Conservation (phyloP, 495 filamentous ascomycete genomes). For the Elasticomyces elasticus region DNA sequence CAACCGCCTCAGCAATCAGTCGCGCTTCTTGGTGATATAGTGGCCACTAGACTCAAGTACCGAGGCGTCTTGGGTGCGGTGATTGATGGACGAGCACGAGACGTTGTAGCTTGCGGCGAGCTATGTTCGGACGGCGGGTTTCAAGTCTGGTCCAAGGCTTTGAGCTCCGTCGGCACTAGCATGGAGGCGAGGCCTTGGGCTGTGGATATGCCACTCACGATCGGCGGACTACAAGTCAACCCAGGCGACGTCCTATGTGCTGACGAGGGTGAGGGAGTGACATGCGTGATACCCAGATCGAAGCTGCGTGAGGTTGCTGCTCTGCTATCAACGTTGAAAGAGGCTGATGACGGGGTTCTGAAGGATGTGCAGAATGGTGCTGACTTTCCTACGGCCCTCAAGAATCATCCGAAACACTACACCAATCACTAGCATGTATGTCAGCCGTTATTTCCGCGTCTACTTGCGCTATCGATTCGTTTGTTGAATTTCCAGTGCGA, state of each 20-base stretch:
- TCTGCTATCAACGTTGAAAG: conserved; percentile 44
- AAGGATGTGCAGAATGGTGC: conserved; percentile 48
- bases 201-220: conserved; percentile 41
- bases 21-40: conserved; percentile 58
- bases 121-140: conserved; percentile 20
- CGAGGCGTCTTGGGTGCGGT: conserved; percentile 44
- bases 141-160: conserved; percentile 47
- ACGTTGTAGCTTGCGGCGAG: conserved; percentile 44
- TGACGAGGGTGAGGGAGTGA: conserved; percentile 47
- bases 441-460: not conserved
- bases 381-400: conserved; percentile 50
- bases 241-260: conserved; percentile 53
- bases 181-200: conserved; percentile 50
- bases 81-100: conserved; percentile 52
- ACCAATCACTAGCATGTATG: not conserved
- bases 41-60: conserved; percentile 51
- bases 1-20: conserved; percentile 51
- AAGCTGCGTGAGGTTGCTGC: conserved; percentile 25
- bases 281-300: conserved; percentile 50
- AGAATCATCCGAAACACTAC: conserved; percentile 23
- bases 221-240: conserved; percentile 41
- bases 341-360: conserved; percentile 52
- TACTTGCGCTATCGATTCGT: not conserved
- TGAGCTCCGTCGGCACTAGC: conserved; percentile 50
- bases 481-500: not conserved